These are phyloP conservation scores for Ogataea corticis DNA, from an alignment of 805 yeast genomes.

Conservation along the genomic window DNA sequence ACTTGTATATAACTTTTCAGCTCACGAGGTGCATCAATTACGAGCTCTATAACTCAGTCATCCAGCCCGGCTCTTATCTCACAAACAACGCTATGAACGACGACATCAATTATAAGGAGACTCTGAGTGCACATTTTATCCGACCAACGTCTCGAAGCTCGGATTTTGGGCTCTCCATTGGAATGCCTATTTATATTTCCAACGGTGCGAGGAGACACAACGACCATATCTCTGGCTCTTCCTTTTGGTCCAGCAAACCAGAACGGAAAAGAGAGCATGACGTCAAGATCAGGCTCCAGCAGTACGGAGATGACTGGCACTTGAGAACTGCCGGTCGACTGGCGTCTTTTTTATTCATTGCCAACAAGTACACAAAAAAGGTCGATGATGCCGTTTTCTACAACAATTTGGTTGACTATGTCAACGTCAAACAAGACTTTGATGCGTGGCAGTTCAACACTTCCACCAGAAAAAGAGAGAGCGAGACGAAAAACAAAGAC, in stretches of 20 bases:
- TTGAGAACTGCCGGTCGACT: conserved; percentile 64
- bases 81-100: conserved; percentile 22
- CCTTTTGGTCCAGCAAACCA: conserved; percentile 17
- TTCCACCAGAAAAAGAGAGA: conserved; percentile 23
- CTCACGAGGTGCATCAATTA: conserved; percentile 52
- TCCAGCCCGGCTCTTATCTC: conserved; percentile 21
- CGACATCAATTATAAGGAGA: conserved; percentile 33
- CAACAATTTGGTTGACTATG: conserved; percentile 78
- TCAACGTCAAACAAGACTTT: conserved; percentile 76
- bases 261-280: conserved; percentile 23
- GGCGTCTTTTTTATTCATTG: conserved; percentile 53
- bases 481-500: conserved; percentile 13
- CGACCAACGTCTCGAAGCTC: conserved; percentile 28
- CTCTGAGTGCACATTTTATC: conserved; percentile 25
- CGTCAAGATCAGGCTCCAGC: conserved; percentile 48
- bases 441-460: conserved; percentile 71
- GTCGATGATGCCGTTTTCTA: conserved; percentile 56
- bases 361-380: conserved; percentile 42
- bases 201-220: conserved; percentile 17
- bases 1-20: conserved; percentile 77
- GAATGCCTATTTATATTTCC: conserved; percentile 28
- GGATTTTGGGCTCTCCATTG: conserved; percentile 27
- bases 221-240: conserved; percentile 7
- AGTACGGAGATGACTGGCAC: conserved; percentile 84
- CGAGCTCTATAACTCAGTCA: conserved; percentile 26